phyloP scores from a whole-genome alignment of 2,329 filamentous ascomycete species.

The Venturia asperata region DNA sequence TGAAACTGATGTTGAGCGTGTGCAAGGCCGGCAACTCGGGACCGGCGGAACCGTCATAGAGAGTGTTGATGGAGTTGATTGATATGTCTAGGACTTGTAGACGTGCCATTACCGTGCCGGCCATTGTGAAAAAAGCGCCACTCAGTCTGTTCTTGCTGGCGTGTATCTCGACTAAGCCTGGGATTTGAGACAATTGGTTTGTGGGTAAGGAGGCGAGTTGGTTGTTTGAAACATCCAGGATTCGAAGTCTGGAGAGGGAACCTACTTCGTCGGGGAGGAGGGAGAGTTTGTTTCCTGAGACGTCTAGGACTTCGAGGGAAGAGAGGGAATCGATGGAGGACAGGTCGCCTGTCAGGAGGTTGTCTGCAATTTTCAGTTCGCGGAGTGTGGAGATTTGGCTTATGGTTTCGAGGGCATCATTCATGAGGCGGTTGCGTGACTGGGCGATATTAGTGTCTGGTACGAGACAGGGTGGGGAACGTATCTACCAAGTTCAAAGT shows the following conservation, averaged over 20 bases:
- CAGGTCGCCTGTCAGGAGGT: slow-evolving; percentile 58
- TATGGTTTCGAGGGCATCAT: slow-evolving; percentile 64
- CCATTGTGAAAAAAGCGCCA: slow-evolving; percentile 61
- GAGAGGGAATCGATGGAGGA: slow-evolving; percentile 55
- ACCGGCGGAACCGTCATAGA: slow-evolving; percentile 39
- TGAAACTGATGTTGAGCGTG: slow-evolving; percentile 69
- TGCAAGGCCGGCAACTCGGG: slow-evolving; percentile 61
- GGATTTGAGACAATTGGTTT: slow-evolving; percentile 57
- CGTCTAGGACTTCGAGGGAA: slow-evolving; percentile 70
- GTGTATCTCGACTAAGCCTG: slow-evolving; percentile 61
- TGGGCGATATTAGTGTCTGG: slow-evolving; percentile 29
- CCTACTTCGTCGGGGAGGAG: slow-evolving; percentile 60
- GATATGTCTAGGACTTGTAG: slow-evolving; percentile 74
- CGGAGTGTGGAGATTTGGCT: slow-evolving; percentile 64
- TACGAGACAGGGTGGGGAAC: background rate
- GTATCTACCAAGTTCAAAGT: slow-evolving; percentile 68
- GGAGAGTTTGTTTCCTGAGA: slow-evolving; percentile 73
- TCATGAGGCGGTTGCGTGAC: slow-evolving; percentile 75
- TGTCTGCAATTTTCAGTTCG: slow-evolving; percentile 76
- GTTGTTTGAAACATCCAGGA: slow-evolving; percentile 77
- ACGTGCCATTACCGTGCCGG: slow-evolving; percentile 50
- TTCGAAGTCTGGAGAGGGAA: slow-evolving; percentile 61
- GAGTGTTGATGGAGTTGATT: slow-evolving; percentile 59
- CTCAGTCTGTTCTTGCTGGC: slow-evolving; percentile 71
- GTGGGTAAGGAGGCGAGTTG: slow-evolving; percentile 65